Conservation (phyloP, 2,329 filamentous ascomycete genomes). For the Mollisia scopiformis region DNA sequence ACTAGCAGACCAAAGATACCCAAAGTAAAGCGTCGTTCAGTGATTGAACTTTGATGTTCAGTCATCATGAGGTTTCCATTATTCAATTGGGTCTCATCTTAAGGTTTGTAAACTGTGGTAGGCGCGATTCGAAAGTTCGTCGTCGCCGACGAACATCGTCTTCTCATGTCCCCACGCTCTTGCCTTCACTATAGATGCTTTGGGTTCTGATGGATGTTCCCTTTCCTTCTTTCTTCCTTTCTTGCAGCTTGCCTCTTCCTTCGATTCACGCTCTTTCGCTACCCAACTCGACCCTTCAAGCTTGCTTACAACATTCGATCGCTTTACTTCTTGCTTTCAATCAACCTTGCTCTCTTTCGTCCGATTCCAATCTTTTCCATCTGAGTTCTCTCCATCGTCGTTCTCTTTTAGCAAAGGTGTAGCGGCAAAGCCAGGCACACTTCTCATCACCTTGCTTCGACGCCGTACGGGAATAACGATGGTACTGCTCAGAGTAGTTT, state of each 20-base stretch:
- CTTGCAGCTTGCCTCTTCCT: neutral
- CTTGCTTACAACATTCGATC: slow-evolving; percentile 15
- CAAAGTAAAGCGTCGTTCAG: neutral
- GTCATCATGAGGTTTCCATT: neutral
- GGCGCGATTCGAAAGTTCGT: neutral
- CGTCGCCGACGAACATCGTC: neutral
- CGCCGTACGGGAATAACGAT: slow-evolving; percentile 3
- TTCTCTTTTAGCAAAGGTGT: neutral
- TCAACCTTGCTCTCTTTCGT: neutral
- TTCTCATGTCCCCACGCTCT: neutral
- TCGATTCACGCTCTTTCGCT: slow-evolving; percentile 1
- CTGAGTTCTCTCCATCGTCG: neutral
- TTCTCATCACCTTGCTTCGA: neutral
- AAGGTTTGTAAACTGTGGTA: neutral
- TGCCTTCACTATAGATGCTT: neutral
- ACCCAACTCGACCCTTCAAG: neutral
- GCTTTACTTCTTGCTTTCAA: slow-evolving; percentile 11
- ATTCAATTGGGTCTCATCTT: neutral
- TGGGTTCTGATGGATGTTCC: neutral
- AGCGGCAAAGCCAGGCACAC: neutral
- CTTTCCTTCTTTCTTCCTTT: neutral
- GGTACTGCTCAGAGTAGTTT: slow-evolving; percentile 13
- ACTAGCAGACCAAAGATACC: neutral
- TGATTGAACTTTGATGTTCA: neutral
- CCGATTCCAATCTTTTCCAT: neutral